Percentiles rank a stretch among this genome's conserved stretches.
phyloP scores from a whole-genome alignment of 495 filamentous ascomycete species.

The Chaetomium tenue region DNA sequence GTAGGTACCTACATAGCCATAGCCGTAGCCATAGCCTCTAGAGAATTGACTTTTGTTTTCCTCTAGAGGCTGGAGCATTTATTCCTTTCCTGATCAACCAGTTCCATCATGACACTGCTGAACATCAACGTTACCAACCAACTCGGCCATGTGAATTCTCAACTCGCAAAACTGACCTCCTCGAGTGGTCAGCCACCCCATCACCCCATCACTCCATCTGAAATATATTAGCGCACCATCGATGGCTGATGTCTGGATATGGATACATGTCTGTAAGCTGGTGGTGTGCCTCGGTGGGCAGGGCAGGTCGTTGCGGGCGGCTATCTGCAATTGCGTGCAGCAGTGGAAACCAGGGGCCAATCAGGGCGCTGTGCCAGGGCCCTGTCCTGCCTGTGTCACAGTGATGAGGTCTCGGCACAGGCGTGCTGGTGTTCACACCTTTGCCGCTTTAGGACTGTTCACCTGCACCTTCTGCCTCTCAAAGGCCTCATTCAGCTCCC shows the following conservation, averaged over 20 bases:
- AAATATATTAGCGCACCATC: neutral
- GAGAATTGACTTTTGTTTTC: too few species aligned
- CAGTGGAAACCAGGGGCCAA: neutral
- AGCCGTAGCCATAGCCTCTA: too few species aligned
- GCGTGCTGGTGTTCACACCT: constrained; percentile 6
- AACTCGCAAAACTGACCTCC: too few species aligned
- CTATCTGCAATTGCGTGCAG: constrained; percentile 27
- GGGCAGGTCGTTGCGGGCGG: constrained; percentile 22
- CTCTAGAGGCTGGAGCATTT: too few species aligned
- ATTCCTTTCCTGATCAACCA: too few species aligned
- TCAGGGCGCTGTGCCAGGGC: constrained; percentile 5
- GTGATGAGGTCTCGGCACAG: constrained; percentile 4
- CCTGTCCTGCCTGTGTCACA: constrained; percentile 19
- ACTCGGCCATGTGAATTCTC: too few species aligned
- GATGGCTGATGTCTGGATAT: neutral
- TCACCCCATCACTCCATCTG: too few species aligned
- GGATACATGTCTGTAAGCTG: neutral
- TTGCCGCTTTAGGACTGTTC: neutral
- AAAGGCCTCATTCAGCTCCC: neutral
- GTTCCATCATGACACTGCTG: too few species aligned
- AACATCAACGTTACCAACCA: too few species aligned
- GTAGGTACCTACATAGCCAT: too few species aligned
- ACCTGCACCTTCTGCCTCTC: neutral
- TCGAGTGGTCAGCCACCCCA: neutral
- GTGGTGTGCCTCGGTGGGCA: neutral